These are phyloP conservation scores for Tetracladium marchalianum DNA, from an alignment of 495 filamentous ascomycete genomes.

Conservation along the genomic window DNA sequence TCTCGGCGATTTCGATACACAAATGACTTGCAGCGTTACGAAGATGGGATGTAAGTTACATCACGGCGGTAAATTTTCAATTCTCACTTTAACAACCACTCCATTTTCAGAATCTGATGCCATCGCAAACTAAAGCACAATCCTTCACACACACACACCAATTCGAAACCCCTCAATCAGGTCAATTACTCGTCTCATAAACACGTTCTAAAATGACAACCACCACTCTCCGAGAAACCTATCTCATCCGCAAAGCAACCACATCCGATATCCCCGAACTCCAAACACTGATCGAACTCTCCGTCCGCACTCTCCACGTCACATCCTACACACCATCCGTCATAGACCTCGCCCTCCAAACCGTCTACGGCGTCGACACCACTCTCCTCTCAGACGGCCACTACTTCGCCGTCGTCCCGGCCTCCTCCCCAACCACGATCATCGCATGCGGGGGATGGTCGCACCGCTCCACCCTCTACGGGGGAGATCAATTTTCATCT, in stretches of 20 bases:
- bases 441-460: constrained; percentile 11
- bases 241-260: constrained; percentile 2
- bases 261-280: constrained; percentile 4
- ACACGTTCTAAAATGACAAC: too few relatives aligned
- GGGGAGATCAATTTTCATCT: constrained; percentile 1
- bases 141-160: too few relatives aligned
- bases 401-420: constrained; percentile 2
- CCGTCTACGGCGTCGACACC: constrained; percentile 5
- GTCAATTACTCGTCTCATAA: too few relatives aligned
- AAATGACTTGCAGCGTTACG: too few relatives aligned
- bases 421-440: background rate
- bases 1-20: too few relatives aligned
- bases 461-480: constrained; percentile 2
- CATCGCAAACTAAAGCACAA: too few relatives aligned
- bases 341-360: constrained; percentile 1
- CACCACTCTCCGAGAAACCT: background rate
- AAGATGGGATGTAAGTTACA: too few relatives aligned
- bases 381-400: constrained; percentile 1
- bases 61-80: too few relatives aligned
- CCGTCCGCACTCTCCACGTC: constrained; percentile 6
- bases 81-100: too few relatives aligned
- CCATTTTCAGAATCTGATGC: too few relatives aligned
- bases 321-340: background rate
- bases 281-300: constrained; percentile 2
- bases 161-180: too few relatives aligned